Evolutionary conservation across 257 asterid species (phyloP).

Genomic region (Solanum lignicaule): DNA sequence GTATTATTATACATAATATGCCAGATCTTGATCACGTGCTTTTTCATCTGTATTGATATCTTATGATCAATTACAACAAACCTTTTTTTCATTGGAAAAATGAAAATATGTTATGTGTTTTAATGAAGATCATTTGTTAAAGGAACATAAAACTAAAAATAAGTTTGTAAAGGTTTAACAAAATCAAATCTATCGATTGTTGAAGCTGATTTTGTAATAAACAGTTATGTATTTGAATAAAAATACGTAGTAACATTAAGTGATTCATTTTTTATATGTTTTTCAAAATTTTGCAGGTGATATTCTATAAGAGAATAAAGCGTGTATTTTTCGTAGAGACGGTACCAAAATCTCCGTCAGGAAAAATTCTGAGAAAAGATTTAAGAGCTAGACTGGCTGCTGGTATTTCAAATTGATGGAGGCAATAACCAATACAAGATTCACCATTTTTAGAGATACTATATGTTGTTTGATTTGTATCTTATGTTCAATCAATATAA

Average conservation of each 20-base stretch:
- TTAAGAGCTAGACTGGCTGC: slow-evolving; percentile 64
- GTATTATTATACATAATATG: too few relatives aligned
- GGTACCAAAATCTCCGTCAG: slow-evolving; percentile 80
- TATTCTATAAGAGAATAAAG: slow-evolving; percentile 74
- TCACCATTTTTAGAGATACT: background rate
- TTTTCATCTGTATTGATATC: too few relatives aligned
- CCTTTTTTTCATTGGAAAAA: too few relatives aligned
- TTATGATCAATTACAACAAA: too few relatives aligned
- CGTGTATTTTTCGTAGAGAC: slow-evolving; percentile 63
- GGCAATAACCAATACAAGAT: background rate
- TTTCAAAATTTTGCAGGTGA: slow-evolving; percentile 38
- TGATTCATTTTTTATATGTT: background rate
- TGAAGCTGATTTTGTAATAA: too few relatives aligned
- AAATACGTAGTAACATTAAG: background rate
- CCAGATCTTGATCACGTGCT: too few relatives aligned
- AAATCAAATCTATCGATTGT: too few relatives aligned
- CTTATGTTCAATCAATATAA: background rate
- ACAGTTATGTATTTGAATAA: background rate
- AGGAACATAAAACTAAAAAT: too few relatives aligned
- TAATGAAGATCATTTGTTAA: too few relatives aligned
- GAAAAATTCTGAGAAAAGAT: slow-evolving; percentile 87
- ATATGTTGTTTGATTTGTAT: background rate
- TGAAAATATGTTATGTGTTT: too few relatives aligned
- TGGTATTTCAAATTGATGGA: slow-evolving; percentile 13
- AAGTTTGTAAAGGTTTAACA: too few relatives aligned